Base-by-base conservation (phyloP, 768 basidiomycete species). In the Hirschioporus abietinus region DNA sequence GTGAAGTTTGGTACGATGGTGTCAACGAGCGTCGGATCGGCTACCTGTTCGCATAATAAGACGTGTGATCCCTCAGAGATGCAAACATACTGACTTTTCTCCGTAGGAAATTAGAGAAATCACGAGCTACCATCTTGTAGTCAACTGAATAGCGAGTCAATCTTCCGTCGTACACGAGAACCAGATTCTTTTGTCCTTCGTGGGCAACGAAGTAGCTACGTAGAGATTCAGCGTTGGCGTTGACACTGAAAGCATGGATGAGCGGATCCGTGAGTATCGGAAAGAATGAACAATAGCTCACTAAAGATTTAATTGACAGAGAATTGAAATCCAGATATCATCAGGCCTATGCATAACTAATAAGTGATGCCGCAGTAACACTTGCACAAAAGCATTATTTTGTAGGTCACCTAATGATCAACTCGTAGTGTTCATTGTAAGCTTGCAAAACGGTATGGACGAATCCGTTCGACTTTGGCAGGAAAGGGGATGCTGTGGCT, bases 291-390 rank as follows among this genome's bases (percentile, higher is more conserved):
- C 3, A 20, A 8, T 5, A 36, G 23, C 60, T 20, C 30, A 67
- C 67, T 69, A 79, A 67, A 78, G 73, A 65, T 72, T 78, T 67
- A 80, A 70, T 59, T 81, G 80, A n/a, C 68, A 71, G 5, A 80
- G 66, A 60, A 82, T 81, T 0, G 80, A 76, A 1, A 79, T 71
- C 81, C 84, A 84, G 58, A 84, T 76, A 70, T 85, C 83, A 64
- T 85, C 84, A 6, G 83, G 84, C n/a, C 65, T 36, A 25, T 8
- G 20, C 15, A 24, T n/a, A 42, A 27, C 27, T 64, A 27, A 36
- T 18, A 42, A 61, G 17, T 12, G 7, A 35, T 5, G 20, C n/a
- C n/a, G n/a, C n/a, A n/a, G n/a, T n/a, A n/a, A n/a, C n/a, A 58
- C 8, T 1, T 42, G 18, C 1, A 64, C 1, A 52, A 18, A 64